A percentile compares a stretch with the other conserved stretches of the same genome.
These are phyloP conservation scores for Epichloe brachyelytri DNA, from an alignment of 2,329 filamentous ascomycete species.

Conservation along the genomic window DNA sequence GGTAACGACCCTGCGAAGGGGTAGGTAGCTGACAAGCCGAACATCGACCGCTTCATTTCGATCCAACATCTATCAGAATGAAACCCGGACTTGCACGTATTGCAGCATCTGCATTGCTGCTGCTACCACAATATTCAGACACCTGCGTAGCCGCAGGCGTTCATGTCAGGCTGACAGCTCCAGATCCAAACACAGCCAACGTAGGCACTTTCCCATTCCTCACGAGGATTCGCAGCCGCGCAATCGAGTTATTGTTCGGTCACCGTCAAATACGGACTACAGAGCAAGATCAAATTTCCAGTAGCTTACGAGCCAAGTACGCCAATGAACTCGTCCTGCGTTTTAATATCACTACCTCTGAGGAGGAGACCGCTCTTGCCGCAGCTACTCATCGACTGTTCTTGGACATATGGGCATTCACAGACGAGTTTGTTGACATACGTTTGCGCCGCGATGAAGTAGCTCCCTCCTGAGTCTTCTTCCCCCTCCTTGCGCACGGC, in stretches of 20 bases:
- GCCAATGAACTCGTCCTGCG: conserved; percentile 76
- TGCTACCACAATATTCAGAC: not conserved
- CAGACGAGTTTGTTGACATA: conserved; percentile 72
- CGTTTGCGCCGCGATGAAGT: conserved; percentile 65
- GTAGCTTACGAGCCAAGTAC: conserved; percentile 39
- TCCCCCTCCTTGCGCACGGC: conserved; percentile 56
- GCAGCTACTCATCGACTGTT: conserved; percentile 63
- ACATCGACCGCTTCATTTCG: not conserved
- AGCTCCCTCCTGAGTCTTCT: conserved; percentile 64
- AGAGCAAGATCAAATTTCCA: conserved; percentile 13
- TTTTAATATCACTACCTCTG: conserved; percentile 60
- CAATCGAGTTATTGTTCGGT: conserved; percentile 38
- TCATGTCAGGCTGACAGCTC: not conserved
- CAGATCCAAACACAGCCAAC: conserved; percentile 7
- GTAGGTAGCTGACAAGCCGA: too few relatives aligned
- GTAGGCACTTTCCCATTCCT: conserved; percentile 31
- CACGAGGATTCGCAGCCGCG: conserved; percentile 36
- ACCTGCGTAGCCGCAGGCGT: not conserved
- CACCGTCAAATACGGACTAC: conserved; percentile 22
- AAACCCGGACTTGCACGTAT: not conserved
- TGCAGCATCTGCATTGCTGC: not conserved
- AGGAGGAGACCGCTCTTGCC: conserved; percentile 59
- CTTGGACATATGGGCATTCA: conserved; percentile 84
- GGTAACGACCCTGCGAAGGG: not conserved
- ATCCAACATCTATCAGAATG: not conserved